Evolutionary conservation across 2,329 filamentous ascomycete species (phyloP).

Genomic region (Fonsecaea pugnacius): DNA sequence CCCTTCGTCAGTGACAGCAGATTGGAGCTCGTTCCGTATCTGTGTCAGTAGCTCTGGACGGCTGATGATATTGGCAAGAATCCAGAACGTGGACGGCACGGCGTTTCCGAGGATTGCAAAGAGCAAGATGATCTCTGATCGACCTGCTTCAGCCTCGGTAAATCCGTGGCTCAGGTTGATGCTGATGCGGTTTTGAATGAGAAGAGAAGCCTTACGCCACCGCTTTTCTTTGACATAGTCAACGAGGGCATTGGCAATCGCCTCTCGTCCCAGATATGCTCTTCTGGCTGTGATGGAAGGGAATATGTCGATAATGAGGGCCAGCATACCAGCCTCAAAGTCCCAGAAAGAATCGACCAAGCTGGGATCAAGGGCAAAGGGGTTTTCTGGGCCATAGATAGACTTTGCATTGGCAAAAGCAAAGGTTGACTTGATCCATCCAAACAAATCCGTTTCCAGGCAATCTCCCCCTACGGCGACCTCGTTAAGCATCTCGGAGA

Average conservation of each 20-base stretch:
- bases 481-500: conserved; percentile 15
- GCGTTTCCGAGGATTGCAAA: conserved; percentile 51
- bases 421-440: conserved; percentile 23
- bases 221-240: conserved; percentile 49
- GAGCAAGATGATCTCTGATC: conserved; percentile 49
- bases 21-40: conserved; percentile 43
- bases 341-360: conserved; percentile 39
- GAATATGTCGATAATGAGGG: conserved; percentile 41
- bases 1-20: conserved; percentile 2
- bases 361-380: conserved; percentile 15
- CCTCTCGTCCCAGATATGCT: conserved; percentile 45
- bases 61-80: conserved; percentile 46
- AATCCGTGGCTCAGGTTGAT: conserved; percentile 42
- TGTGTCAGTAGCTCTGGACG: conserved; percentile 39
- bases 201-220: conserved; percentile 46
- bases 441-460: conserved; percentile 3
- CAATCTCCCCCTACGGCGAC: background rate
- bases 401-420: conserved; percentile 24
- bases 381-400: conserved; percentile 25
- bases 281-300: conserved; percentile 47
- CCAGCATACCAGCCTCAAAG: conserved; percentile 45
- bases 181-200: conserved; percentile 46
- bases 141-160: conserved; percentile 45
- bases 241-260: conserved; percentile 44
- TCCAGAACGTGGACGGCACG: conserved; percentile 49